phyloP scores from a whole-genome alignment of 139 green algal genomes.

The Coelastrella sp. region DNA sequence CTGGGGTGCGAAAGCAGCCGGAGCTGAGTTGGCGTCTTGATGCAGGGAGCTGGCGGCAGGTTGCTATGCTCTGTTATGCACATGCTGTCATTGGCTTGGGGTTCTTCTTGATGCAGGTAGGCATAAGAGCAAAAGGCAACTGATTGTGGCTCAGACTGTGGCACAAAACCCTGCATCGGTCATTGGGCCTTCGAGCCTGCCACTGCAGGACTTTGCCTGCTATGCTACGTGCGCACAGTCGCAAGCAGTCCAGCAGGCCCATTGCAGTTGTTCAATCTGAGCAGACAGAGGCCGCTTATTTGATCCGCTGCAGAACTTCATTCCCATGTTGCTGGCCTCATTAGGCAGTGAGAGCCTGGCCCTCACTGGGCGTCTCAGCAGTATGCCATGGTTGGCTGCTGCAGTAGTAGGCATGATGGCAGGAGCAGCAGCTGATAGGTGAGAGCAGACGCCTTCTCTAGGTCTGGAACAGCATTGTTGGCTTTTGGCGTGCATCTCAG shows the following conservation, averaged over 20 bases:
- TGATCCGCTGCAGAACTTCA: not conserved
- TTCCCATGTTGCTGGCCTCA: conserved; percentile 73
- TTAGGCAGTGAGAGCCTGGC: conserved; percentile 59
- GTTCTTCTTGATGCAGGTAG: conserved; percentile 75
- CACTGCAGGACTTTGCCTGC: no score
- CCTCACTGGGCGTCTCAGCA: conserved; percentile 59
- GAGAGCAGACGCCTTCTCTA: not conserved
- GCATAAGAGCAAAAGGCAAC: not conserved
- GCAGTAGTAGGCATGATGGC: conserved; percentile 47
- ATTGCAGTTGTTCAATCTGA: no score
- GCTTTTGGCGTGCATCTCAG: no score
- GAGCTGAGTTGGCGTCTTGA: conserved; percentile 4
- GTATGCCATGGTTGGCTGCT: conserved; percentile 74
- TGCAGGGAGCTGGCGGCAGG: conserved; percentile 46
- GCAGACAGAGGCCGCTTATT: no score
- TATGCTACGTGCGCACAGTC: no score
- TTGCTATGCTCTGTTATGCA: conserved; percentile 66
- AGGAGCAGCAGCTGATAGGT: conserved; percentile 50
- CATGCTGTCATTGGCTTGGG: conserved; percentile 75
- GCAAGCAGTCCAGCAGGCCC: no score
- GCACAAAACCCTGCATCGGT: no score
- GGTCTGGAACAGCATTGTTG: no score
- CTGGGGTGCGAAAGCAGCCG: no score
- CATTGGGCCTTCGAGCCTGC: no score
- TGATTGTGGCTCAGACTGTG: no score